Evolutionary conservation across 495 filamentous ascomycete genomes (phyloP).

Genomic region (Tuber umbilicatum): DNA sequence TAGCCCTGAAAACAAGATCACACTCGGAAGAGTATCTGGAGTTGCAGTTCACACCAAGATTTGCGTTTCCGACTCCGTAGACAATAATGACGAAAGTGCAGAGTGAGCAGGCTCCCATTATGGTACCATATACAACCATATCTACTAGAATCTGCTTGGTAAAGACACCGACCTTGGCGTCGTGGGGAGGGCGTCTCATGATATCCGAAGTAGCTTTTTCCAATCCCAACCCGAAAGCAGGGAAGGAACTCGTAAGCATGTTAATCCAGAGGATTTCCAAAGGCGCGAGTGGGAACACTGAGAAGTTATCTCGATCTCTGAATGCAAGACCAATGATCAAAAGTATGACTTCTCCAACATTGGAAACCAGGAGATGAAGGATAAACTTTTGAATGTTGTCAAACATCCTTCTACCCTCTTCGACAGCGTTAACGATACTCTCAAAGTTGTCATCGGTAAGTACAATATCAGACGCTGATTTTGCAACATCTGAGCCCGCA

Average conservation of each 20-base stretch:
- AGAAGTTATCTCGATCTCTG: slow-evolving; percentile 54
- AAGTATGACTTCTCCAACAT: slow-evolving; percentile 62
- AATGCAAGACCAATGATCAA: slow-evolving; percentile 63
- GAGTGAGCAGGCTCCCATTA: slow-evolving; percentile 58
- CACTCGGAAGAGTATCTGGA: slow-evolving; percentile 50
- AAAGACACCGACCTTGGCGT: slow-evolving; percentile 59
- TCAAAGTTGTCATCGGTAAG: slow-evolving; percentile 75
- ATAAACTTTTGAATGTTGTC: slow-evolving; percentile 73
- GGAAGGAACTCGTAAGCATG: slow-evolving; percentile 62
- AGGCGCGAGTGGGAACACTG: slow-evolving; percentile 63
- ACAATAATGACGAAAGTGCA: slow-evolving; percentile 60
- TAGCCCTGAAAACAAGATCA: slow-evolving; percentile 60
- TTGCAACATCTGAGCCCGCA: slow-evolving; percentile 80
- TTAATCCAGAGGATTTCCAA: slow-evolving; percentile 70
- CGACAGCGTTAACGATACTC: slow-evolving; percentile 56
- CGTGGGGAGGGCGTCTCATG: slow-evolving; percentile 59
- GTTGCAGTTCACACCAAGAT: slow-evolving; percentile 62
- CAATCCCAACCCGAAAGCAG: slow-evolving; percentile 62
- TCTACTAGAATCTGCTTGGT: slow-evolving; percentile 62
- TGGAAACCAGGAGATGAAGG: slow-evolving; percentile 62
- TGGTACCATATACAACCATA: slow-evolving; percentile 62
- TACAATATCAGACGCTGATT: slow-evolving; percentile 79
- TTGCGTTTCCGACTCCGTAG: slow-evolving; percentile 54
- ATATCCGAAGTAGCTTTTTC: slow-evolving; percentile 61
- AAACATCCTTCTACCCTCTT: slow-evolving; percentile 64